Evolutionary conservation across 2,329 filamentous ascomycete genomes (phyloP), one percentile per base, ranked within the genome.

Genomic region (Ascocoryne sarcoides): DNA sequence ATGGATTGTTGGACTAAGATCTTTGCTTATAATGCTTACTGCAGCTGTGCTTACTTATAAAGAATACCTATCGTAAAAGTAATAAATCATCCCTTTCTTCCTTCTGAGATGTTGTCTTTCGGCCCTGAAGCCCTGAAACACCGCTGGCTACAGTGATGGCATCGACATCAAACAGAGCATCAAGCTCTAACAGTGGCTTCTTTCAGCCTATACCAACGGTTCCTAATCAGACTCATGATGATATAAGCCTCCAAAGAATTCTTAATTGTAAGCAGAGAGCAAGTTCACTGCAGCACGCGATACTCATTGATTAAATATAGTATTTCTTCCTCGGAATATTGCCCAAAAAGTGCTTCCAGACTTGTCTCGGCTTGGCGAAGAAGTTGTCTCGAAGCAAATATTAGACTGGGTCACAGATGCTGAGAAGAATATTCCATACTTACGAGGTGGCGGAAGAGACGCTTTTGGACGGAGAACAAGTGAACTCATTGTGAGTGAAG

Each of bases 401-500:
- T 69, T 82, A 32, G 57, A 67, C 46, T 75, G 68, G 61, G 59
- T 81, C 14, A 71, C 73, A 0, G 76, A 85, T 55, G 74, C 81
- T 0, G 82, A 86, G 58, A 68, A 64, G 31, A 79, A 82, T 47
- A 70, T 73, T 32, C 51, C 48, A 4, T 54, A 51, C 39, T 18
- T 54, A 17, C 46, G 32, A 39, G 47, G 47, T 23, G 23, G 21
- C 23, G 46, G 46, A 14, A 28, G 46, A 15, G 48, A 51, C 41
- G 43, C 48, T 0, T 83, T 83, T 56, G 79, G 82, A 1, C 65
- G 67, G 37, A 71, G 71, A 36, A 70, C 64, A 5, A 72, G 74
- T 34, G 69, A 76, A 23, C 62, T 86, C 2, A 66, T 82, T 26
- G 80, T 79, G 0, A 70, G 72, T 1, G 71, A 80, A 47, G 82